Evolutionary conservation across 2,329 filamentous ascomycete genomes (phyloP), one percentile per base, ranked within the genome.

Genomic region (Tolypocladium endophyticum): DNA sequence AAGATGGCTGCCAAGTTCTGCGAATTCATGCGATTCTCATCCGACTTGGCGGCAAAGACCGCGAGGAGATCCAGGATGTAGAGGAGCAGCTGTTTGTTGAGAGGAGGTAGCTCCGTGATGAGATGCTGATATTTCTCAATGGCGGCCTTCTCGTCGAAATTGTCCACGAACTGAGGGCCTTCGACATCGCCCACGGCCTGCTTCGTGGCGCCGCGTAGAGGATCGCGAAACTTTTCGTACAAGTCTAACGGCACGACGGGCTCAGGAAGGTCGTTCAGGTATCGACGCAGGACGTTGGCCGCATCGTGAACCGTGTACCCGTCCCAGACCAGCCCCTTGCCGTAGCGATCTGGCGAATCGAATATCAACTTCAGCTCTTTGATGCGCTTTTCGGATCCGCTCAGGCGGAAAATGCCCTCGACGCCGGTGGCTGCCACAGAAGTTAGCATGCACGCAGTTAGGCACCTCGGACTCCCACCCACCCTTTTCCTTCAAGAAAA

Each of bases 261-360:
- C 71, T 99, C 94, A 2, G 94, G 94, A 2, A 99, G 82, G 70
- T 96, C 90, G 73, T 97, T 97, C 63, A 99, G 86, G 72, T 99
- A 99, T 67, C 94, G 86, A 63, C 94, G 87, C 53, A 99, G 82
- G 62, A 99, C 93, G 70, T 97, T 99, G 68, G 94, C 92, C 33
- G 94, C 94, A 81, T 99, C 94, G 74, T 99, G 94, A 50, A 99
- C 94, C 0, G 94, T 99, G 73, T 96, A 99, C 55, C 94, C 94
- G 55, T 91, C 89, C 94, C 94, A 99, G 68, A 96, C 90, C 33
- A 99, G 81, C 20, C 94, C 94, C 75, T 99, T 99, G 59, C 94
- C 94, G 72, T 96, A 99, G 67, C 92, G 84, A 68, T 96, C 91
- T 47, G 94, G 94, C 0, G 93, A 96, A 74, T 97, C 90, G 74